Conservation (phyloP, 331 rosid genomes). For the Acacia concinna region DNA sequence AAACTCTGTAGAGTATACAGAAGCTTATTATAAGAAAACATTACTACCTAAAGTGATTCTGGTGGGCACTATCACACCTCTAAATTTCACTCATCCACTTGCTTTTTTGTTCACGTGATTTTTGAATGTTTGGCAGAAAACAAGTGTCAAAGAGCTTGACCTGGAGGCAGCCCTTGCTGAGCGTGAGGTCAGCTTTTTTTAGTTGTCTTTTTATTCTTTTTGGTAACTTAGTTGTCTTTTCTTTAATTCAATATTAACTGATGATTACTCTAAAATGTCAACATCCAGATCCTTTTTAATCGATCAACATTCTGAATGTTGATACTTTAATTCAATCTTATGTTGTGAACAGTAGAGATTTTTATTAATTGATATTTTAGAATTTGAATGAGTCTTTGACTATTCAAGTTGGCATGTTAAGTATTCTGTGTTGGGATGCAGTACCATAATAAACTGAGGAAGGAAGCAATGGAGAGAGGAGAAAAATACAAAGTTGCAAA, state of each 20-base stretch:
- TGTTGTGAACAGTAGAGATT: neutral
- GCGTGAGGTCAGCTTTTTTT: conserved; percentile 67
- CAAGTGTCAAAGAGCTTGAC: conserved; percentile 88
- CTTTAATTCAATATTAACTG: conserved; percentile 12
- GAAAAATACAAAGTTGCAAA: conserved; percentile 39
- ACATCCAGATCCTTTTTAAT: conserved; percentile 10
- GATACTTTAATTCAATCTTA: neutral
- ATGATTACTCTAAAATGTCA: conserved; percentile 1
- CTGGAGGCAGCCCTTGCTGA: conserved; percentile 85
- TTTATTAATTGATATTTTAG: conserved; percentile 17
- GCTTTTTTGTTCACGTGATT: conserved; percentile 32
- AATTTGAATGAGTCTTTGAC: conserved; percentile 6
- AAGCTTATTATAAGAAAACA: conserved; percentile 68
- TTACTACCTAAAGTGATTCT: conserved; percentile 61
- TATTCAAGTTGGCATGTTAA: neutral
- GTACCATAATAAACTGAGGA: conserved; percentile 36
- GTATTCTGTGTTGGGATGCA: conserved; percentile 24
- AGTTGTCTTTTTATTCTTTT: neutral
- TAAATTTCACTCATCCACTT: conserved; percentile 24
- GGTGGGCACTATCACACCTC: conserved; percentile 48
- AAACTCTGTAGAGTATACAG: conserved; percentile 64
- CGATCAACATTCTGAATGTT: neutral
- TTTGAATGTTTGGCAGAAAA: conserved; percentile 61
- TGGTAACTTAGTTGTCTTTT: conserved; percentile 3
- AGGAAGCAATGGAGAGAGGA: conserved; percentile 46